Base-by-base conservation (phyloP, 495 filamentous ascomycete genomes). In the Hypoxylon rickii region DNA sequence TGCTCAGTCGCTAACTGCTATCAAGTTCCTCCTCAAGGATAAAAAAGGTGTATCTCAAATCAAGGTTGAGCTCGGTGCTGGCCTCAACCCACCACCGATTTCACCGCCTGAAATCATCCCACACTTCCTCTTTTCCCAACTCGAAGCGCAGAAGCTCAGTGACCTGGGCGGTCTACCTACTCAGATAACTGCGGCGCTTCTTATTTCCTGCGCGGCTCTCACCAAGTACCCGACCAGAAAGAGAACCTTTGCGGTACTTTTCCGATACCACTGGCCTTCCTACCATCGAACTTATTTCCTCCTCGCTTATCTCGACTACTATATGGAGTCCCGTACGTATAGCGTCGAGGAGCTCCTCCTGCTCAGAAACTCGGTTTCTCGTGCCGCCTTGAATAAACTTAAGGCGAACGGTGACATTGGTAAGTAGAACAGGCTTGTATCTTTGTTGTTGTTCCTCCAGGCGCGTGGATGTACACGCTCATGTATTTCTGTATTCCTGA, bases 281-380 rank as follows among this genome's bases (percentile, higher is more conserved):
- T 34, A 34, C 2, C 63, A 66, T 36, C 68, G 70, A 7, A 60
- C 60, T 6, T 71, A 72, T 63, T 63, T 50, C 41, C 7, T 75
- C 33, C 74, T 70, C 44, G 72, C 66, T 10, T 66, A 49, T 26
- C 29, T 74, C 36, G 33, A 38, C 7, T n/a, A 34, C 53, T 38
- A 33, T 16, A 77, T 78, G 74, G 57, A 65, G 34, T 51, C 64
- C 10, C 62, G 65, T 0, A 66, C 43, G 0, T 78, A 78, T 37
- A 69, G 51, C 13, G 43, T 73, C 15, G 44, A 54, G 3, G 72
- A 78, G 69, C 73, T 78, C 2, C 39, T 76, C 5, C 31, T 41
- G 34, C 64, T 77, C 29, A 65, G 70, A 22, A 41, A 51, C 7
- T 38, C 31, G 2, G 26, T 43, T 2, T 41, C 47, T 8, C 22